Base-by-base conservation (phyloP, 371 early-diverging fungal genomes). In the Syncephalastrum racemosum region DNA sequence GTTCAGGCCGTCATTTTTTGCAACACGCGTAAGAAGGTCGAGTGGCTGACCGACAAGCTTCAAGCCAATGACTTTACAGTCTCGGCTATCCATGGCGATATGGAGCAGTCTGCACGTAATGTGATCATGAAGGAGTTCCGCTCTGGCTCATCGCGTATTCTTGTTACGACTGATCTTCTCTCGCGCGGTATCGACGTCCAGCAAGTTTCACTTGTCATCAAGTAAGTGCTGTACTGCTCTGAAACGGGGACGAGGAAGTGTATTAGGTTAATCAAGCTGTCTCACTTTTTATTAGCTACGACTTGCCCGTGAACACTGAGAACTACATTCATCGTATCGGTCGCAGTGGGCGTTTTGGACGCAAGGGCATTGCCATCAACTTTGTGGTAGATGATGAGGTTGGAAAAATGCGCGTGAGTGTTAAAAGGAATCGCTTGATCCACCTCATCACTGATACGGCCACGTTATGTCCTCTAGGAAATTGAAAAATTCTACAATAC, bases 161-260 rank as follows among this genome's bases (percentile, higher is more conserved):
- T 99, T 59, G 95, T 99, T 57, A 92, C 99, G 66, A 99, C 99
- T 54, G 99, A 98, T 70, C 79, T 99, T 46, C 88, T 94, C 83
- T 97, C 98, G 45, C 92, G 99, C 76, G 99, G 99, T 73, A 96
- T 99, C 65, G 99, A 99, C 84, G 96, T 99, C 42, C 99, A 99
- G 80, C 97, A 98, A 72, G 96, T 99, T 10, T 98, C 98, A 46
- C 84, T 99, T 59, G 99, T 98, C 63, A 81, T 74, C 67, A 79
- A 76, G 68, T 66, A 61, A 55, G 59, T 45, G n/a, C 4, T 56
- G 14, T 23, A n/a, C n/a, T n/a, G n/a, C n/a, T 19, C 15, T 16
- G 15, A 19, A 47, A 16, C 16, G 12, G 19, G 19, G 15, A 10
- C 7, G 20, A 45, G 16, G 0, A 15, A 41, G 41, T 41, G 15